phyloP scores from a whole-genome alignment of 2,329 filamentous ascomycete species.

The Fusarium nanum region DNA sequence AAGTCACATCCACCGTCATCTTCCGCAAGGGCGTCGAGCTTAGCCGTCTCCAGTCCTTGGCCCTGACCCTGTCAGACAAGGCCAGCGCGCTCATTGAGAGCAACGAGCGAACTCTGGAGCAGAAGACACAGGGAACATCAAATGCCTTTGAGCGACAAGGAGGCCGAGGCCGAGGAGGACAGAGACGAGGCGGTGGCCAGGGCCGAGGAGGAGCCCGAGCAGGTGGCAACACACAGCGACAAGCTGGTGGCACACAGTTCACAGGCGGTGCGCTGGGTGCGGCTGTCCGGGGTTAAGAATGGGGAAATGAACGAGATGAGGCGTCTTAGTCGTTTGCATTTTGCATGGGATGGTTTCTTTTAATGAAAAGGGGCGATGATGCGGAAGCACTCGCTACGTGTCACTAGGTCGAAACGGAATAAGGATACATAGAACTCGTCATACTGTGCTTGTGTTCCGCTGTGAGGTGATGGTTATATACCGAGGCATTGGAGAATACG shows the following conservation, averaged over 20 bases:
- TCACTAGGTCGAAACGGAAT: constrained; percentile 51
- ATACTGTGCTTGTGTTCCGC: constrained; percentile 36
- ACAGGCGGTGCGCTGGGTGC: constrained; percentile 82
- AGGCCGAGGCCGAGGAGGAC: constrained; percentile 76
- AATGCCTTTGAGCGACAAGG: constrained; percentile 96
- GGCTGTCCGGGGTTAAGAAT: constrained; percentile 68
- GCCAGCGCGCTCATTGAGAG: constrained; percentile 94
- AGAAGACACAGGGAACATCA: constrained; percentile 93
- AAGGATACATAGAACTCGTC: constrained; percentile 49
- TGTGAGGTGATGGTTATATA: constrained; percentile 24
- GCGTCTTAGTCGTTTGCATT: constrained; percentile 51
- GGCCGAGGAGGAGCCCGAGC: constrained; percentile 70
- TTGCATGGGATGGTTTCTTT: constrained; percentile 53
- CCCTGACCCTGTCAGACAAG: constrained; percentile 94
- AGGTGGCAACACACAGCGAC: constrained; percentile 70
- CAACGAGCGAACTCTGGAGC: constrained; percentile 97
- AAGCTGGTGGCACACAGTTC: constrained; percentile 81
- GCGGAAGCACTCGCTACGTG: constrained; percentile 50
- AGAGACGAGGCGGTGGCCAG: constrained; percentile 70
- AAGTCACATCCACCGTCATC: constrained; percentile 96
- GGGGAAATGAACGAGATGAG: constrained; percentile 48
- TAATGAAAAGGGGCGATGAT: constrained; percentile 51
- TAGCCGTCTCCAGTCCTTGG: constrained; percentile 92
- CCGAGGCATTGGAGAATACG: not conserved
- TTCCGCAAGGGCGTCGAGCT: constrained; percentile 99